Base-by-base conservation (phyloP, 2,329 filamentous ascomycete species). In the Xylariaceae sp. region DNA sequence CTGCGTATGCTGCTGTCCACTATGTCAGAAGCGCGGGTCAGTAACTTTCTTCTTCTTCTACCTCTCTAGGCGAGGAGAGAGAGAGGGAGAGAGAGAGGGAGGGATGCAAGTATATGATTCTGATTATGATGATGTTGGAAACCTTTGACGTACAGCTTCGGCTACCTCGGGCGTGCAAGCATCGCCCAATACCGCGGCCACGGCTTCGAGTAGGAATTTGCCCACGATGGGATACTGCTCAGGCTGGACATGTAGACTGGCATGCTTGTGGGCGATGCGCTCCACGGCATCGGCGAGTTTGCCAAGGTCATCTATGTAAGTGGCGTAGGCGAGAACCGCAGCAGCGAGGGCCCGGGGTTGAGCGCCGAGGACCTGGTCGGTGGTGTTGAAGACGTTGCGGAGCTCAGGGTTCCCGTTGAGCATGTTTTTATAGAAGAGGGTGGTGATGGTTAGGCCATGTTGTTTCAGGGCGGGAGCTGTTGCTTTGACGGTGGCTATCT, bases 221-320 rank as follows among this genome's bases (percentile, higher is more conserved):
- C 85, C 88, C 1, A 91, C 87, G 34, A 89, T 79, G 50, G 76
- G 71, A 67, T 91, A 91, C 51, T 90, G 84, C 27, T 84, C 85
- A 0, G 87, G 77, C 60, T 76, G 73, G 64, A 91, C 80, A 66
- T 81, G 82, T n/a, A 91, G 76, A 1, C 82, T 86, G 29, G 79
- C 86, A 66, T 91, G 88, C 73, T 90, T 91, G 65, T 90, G 82
- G 54, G 84, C 85, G 60, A 92, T 90, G 64, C 85, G 80, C 69
- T 89, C 84, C 11, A 82, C 74, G 35, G 73, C 73, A 34, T 79
- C 75, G 9, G 68, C 68, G 3, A 91, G 75, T 26, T 74, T 79
- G 46, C 76, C 79, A 0, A 89, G 77, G 65, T 89, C 78, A 69
- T 89, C 86, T 65, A 91, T 86, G 70, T 89, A 78, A 35, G 77